phyloP scores from a whole-genome alignment of 345 rosid species.

The Gossypioides kirkii region DNA sequence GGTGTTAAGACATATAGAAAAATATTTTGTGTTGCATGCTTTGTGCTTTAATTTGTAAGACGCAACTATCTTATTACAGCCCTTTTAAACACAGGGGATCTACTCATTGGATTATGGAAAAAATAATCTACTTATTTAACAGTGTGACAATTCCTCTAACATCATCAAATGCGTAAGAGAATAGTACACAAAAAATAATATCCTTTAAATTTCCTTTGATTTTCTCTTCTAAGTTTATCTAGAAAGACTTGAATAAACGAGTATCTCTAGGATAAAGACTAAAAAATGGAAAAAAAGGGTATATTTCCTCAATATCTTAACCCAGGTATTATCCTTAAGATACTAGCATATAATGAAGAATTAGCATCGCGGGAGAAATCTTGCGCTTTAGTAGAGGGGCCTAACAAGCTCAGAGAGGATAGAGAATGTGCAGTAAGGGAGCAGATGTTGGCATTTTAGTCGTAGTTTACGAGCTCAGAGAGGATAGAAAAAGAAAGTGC shows the following conservation, averaged over 20 bases:
- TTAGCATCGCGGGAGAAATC: neutral
- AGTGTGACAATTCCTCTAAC: neutral
- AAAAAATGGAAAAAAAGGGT: neutral
- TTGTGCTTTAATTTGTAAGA: slow-evolving; percentile 5
- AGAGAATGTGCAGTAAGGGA: neutral
- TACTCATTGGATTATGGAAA: neutral
- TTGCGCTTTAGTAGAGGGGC: neutral
- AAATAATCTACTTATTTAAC: neutral
- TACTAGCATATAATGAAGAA: neutral
- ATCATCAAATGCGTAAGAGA: neutral
- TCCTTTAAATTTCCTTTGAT: neutral
- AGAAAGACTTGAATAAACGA: neutral
- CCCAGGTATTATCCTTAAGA: neutral
- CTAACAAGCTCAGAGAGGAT: neutral
- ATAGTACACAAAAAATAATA: neutral
- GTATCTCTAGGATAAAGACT: slow-evolving; percentile 1
- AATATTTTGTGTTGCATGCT: neutral
- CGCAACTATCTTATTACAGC: neutral
- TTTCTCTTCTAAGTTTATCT: slow-evolving; percentile 4
- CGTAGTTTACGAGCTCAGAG: neutral
- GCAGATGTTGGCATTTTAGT: neutral
- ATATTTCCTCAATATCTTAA: slow-evolving; percentile 2
- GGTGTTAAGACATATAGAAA: neutral
- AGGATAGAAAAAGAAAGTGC: neutral
- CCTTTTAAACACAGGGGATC: neutral